A percentile compares a stretch with the other conserved stretches of the same genome.
Evolutionary conservation across 129 eudicot genomes (phyloP).

Genomic region (Daucus carota): DH1_v3.0 NC_030381.2:19631501-19632000

Average conservation of each 20-base stretch:
- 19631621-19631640: background rate
- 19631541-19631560: background rate
- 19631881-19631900: background rate
- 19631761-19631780: slow-evolving; percentile 4
- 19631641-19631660: background rate
- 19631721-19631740: slow-evolving; percentile 3
- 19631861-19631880: background rate
- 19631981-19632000: too few relatives aligned
- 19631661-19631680: background rate
- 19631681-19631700: slow-evolving; percentile 8
- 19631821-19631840: background rate
- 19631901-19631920: background rate
- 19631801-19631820: background rate
- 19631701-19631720: background rate
- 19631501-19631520: background rate
- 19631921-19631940: background rate
- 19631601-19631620: background rate
- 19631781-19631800: background rate
- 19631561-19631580: background rate
- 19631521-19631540: background rate
- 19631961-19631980: too few relatives aligned
- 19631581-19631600: background rate
- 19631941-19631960: background rate
- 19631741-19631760: background rate
- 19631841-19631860: background rate